Evolutionary conservation across 495 filamentous ascomycete species (phyloP), one percentile per base, ranked within the genome.

Genomic region (Astrothelium subdiscretum): DNA sequence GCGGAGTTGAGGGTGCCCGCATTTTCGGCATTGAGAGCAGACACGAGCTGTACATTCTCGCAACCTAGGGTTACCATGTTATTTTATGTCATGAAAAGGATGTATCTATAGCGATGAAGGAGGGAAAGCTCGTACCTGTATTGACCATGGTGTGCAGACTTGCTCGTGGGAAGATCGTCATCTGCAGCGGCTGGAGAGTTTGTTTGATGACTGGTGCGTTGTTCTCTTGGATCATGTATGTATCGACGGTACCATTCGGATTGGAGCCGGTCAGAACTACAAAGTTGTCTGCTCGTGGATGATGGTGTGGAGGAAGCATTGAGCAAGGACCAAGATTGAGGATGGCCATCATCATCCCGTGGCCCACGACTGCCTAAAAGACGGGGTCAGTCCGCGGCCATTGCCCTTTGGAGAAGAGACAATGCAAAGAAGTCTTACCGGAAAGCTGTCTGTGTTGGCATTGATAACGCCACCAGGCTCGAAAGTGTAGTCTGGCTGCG

Each of bases 81-180:
- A 15, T 29, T 20, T 29, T 61, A 20, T 13, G 4, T 20, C 3
- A 24, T 42, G 32, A 22, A 64, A 18, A 20, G 40, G 22, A 57
- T 18, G 8, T 15, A 15, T 62, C 3, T 18, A 29, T 52, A 51
- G 32, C 5, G 15, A 32, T 24, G 18, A 32, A 40, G 38, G 15
- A 44, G 51, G 8, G 48, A 44, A 6, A 29, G 24, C 8, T 0
- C 31, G 29, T 64, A 69, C 79, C 75, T 24, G 74, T 76, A 64
- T 82, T 81, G 65, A 76, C 72, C 75, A 80, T 79, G 35, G 76
- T 74, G 65, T 81, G 78, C 35, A 81, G 71, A 60, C 71, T 77
- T 3, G 68, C 78, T 6, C 65, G 67, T 12, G 77, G 80, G 67
- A 78, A 82, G 60, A 80, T 73, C 0, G 79, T 82, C 68, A 80